These are phyloP conservation scores for Micromonas commoda DNA, from an alignment of 139 green algal genomes.

Conservation along the genomic window DNA sequence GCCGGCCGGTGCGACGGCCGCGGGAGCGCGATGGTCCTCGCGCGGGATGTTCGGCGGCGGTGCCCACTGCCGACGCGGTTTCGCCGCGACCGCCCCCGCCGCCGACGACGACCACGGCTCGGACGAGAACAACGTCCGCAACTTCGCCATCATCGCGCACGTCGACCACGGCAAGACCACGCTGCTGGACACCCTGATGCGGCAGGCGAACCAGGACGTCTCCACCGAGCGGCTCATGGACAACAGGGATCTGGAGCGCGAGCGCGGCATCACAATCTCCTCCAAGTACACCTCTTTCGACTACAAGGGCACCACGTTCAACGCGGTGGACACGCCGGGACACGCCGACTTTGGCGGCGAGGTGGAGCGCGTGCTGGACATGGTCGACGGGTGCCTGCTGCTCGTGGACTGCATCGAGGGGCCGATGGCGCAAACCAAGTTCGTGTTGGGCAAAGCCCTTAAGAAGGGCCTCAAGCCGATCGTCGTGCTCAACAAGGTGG, in stretches of 20 bases:
- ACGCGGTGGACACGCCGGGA: conserved; percentile 82
- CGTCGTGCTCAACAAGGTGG: conserved; percentile 83
- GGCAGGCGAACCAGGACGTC: neutral
- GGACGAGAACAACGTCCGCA: conserved; percentile 51
- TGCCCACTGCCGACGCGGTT: too few species aligned
- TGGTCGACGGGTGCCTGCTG: conserved; percentile 83
- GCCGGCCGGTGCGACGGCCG: too few species aligned
- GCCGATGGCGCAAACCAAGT: conserved; percentile 79
- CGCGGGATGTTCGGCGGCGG: too few species aligned
- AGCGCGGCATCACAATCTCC: conserved; percentile 85
- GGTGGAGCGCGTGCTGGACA: conserved; percentile 76
- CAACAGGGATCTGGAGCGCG: conserved; percentile 68
- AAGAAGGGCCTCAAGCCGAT: conserved; percentile 54
- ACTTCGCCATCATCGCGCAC: conserved; percentile 81
- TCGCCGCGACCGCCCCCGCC: too few species aligned
- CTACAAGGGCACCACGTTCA: conserved; percentile 57
- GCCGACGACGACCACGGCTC: neutral
- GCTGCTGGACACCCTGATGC: conserved; percentile 37
- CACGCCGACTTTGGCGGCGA: conserved; percentile 91
- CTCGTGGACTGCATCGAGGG: conserved; percentile 82
- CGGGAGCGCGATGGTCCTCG: too few species aligned
- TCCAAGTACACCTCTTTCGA: conserved; percentile 54
- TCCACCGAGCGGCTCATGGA: conserved; percentile 64
- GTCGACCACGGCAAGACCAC: conserved; percentile 84
- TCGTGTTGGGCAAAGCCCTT: conserved; percentile 81